Evolutionary conservation across 805 yeast genomes (phyloP), one percentile per base, ranked within the genome.

Genomic region (Cyberlindnera bimundalis): DNA sequence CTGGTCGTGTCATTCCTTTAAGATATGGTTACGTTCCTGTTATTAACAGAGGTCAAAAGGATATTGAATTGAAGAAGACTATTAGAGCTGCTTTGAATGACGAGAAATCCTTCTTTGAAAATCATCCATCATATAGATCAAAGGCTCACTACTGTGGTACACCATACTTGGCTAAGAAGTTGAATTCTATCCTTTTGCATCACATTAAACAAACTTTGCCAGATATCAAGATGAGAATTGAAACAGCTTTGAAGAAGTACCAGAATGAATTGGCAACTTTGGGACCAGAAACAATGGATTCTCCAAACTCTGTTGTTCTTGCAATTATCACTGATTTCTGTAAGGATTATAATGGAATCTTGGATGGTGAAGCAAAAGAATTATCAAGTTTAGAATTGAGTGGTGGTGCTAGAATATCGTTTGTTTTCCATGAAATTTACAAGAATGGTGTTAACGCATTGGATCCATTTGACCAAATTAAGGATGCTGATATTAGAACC

Each of bases 91-190:
- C 99, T 2, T 71, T 93, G 51, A 73, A 74, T 30, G 87, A 84
- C 60, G 99, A 93, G 68, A 74, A 73, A 43, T 64, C 70, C 24
- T 93, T 79, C 57, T 93, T 93, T 58, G 96, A 87, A 64, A 73
- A 75, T 52, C 99, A 93, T 64, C 81, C 96, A 7, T 79, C 96
- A 17, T 93, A 93, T 66, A 77, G 88, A 53, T 83, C 93, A 24
- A 93, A 91, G 62, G 91, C 97, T 7, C 95, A 87, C 58, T 91
- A 81, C 68, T 93, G 99, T 66, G 99, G 99, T 64, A 93, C 99
- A n/a, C 97, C 97, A 29, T 93, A 84, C 64, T 72, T 93, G 60
- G 96, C 98, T 38, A 85, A 88, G 61, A 87, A 89, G 65, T 76
- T 93, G 59, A 93, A 87, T 65, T 79, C 84, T 31, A 87, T 93